Percentiles rank a stretch among this genome's conserved stretches.
Evolutionary conservation across 192 early-diverging fungal species (phyloP).

Genomic region (Gigaspora rosea): DNA sequence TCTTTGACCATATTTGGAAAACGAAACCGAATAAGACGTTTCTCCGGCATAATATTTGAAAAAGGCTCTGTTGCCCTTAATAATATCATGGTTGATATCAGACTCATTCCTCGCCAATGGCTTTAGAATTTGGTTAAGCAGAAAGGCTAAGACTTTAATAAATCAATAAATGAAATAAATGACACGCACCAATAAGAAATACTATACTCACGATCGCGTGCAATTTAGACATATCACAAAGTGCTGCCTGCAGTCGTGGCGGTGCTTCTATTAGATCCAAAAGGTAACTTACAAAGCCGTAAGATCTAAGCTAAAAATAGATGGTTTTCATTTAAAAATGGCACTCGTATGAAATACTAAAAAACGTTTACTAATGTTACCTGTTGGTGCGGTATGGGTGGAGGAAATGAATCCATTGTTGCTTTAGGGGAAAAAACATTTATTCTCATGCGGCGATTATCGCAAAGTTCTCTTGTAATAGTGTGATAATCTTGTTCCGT

Average conservation of each 20-base stretch:
- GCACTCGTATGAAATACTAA: neutral
- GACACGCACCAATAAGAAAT: neutral
- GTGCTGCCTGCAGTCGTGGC: constrained; percentile 55
- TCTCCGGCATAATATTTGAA: constrained; percentile 32
- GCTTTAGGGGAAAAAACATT: constrained; percentile 53
- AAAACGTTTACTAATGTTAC: constrained; percentile 16
- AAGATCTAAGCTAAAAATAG: constrained; percentile 43
- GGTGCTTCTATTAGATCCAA: constrained; percentile 79
- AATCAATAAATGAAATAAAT: neutral
- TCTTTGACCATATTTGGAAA: constrained; percentile 38
- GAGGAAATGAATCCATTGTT: constrained; percentile 35
- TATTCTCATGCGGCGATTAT: constrained; percentile 60
- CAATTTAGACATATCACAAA: constrained; percentile 64
- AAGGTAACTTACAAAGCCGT: constrained; percentile 77
- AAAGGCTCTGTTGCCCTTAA: constrained; percentile 31
- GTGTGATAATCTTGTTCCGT: constrained; percentile 73
- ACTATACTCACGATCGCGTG: constrained; percentile 53
- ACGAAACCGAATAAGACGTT: constrained; percentile 31
- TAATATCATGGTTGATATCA: constrained; percentile 6
- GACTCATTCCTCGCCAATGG: constrained; percentile 32
- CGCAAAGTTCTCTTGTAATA: constrained; percentile 66
- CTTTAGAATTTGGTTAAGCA: constrained; percentile 18
- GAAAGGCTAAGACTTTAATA: neutral
- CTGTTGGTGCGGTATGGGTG: constrained; percentile 37
- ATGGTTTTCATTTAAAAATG: neutral